These are phyloP conservation scores for Abrus pulchellus DNA, from an alignment of 306 rosid species.

Conservation along the genomic window DNA sequence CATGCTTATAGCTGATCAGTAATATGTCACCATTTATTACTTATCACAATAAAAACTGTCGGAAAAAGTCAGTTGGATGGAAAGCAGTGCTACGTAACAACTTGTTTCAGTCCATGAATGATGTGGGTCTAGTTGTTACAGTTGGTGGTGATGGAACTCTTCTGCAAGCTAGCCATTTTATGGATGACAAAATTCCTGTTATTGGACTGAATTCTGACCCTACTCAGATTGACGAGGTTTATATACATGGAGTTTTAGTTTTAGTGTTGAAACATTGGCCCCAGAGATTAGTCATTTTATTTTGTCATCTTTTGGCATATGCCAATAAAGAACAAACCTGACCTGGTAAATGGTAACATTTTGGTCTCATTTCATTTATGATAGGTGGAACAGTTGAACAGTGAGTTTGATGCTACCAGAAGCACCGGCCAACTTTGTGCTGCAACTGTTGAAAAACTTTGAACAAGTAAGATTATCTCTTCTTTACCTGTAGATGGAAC, in stretches of 20 bases:
- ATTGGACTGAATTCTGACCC: constrained; percentile 99
- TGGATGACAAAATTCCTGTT: constrained; percentile 78
- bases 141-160: constrained; percentile 97
- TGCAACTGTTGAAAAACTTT: constrained; percentile 75
- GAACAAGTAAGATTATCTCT: constrained; percentile 69
- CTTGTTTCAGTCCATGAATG: constrained; percentile 66
- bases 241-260: neutral
- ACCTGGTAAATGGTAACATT: constrained; percentile 9
- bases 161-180: constrained; percentile 85
- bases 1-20: too few relatives aligned
- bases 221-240: constrained; percentile 79
- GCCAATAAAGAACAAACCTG: constrained; percentile 13
- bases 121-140: constrained; percentile 84
- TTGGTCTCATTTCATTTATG: constrained; percentile 42
- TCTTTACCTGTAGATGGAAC: constrained; percentile 29
- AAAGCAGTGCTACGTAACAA: constrained; percentile 60
- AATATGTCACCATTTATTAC: too few relatives aligned
- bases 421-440: constrained; percentile 91
- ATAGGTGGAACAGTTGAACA: constrained; percentile 71
- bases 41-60: neutral
- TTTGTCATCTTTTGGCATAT: constrained; percentile 31
- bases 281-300: constrained; percentile 1
- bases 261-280: constrained; percentile 28
- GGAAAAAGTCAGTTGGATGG: constrained; percentile 78
- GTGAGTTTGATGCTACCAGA: constrained; percentile 83